Conservation (phyloP, 139 green algal genomes). For the Raphidocelis subcapitata region DNA sequence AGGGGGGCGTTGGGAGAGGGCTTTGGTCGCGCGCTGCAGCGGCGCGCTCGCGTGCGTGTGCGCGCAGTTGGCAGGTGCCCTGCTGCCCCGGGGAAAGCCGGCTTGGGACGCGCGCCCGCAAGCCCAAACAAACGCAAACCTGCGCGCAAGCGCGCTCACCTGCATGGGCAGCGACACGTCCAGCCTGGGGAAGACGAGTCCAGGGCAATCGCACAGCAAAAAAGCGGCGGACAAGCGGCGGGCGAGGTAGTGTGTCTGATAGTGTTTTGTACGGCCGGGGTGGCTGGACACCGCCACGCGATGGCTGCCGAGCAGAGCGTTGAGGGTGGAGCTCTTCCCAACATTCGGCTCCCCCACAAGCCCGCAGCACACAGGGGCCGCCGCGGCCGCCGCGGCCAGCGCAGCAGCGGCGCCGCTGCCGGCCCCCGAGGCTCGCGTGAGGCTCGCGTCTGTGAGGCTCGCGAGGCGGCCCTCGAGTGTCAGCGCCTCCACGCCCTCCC, state of each 20-base stretch:
- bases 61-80: no score
- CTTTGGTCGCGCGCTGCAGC: no score
- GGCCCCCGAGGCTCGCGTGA: background rate
- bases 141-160: slow-evolving; percentile 17
- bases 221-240: no score
- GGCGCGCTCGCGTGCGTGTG: no score
- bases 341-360: slow-evolving; percentile 65
- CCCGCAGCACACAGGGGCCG: slow-evolving; percentile 50
- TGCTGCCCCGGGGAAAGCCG: no score
- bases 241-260: slow-evolving; percentile 65
- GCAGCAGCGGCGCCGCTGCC: background rate
- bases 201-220: slow-evolving; percentile 70
- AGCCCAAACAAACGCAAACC: background rate
- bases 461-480: slow-evolving; percentile 4
- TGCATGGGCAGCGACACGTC: slow-evolving; percentile 61
- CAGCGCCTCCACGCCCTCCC: slow-evolving; percentile 1
- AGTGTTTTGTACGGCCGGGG: slow-evolving; percentile 62
- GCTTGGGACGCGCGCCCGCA: no score
- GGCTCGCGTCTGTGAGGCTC: background rate
- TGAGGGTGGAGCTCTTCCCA: slow-evolving; percentile 62
- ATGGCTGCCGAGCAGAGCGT: slow-evolving; percentile 61
- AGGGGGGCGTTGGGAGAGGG: no score
- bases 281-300: slow-evolving; percentile 20
- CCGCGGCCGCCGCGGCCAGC: background rate
- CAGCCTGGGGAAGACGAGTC: slow-evolving; percentile 66